phyloP scores from a whole-genome alignment of 345 rosid species.

The Pseudoturritis turrita region DNA sequence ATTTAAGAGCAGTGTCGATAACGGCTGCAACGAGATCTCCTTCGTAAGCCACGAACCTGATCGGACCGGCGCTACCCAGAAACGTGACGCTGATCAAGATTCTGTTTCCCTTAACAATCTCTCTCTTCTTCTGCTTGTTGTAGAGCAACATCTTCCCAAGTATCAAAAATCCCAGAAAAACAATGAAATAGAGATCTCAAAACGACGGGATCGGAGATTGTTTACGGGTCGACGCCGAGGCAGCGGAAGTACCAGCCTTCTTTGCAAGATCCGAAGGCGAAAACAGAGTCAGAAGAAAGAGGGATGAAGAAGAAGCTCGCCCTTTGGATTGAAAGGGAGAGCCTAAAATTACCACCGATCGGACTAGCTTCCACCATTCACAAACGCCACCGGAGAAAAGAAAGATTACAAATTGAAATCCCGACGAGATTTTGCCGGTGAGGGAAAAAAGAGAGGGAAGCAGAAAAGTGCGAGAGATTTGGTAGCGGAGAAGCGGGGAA shows the following conservation, averaged over 20 bases:
- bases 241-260: slow-evolving; percentile 99
- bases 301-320: slow-evolving; percentile 52
- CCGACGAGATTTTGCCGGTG: neutral
- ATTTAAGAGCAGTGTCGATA: slow-evolving; percentile 73
- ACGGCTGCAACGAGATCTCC: slow-evolving; percentile 61
- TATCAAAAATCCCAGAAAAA: neutral
- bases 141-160: slow-evolving; percentile 48
- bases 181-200: neutral
- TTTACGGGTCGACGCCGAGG: slow-evolving; percentile 88
- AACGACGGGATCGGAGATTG: neutral
- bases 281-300: slow-evolving; percentile 45
- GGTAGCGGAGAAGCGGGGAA: neutral
- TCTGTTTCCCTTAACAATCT: slow-evolving; percentile 56
- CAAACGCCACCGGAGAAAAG: slow-evolving; percentile 32
- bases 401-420: neutral
- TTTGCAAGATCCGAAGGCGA: slow-evolving; percentile 88
- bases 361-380: slow-evolving; percentile 90
- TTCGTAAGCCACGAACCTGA: slow-evolving; percentile 89
- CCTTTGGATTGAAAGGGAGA: slow-evolving; percentile 72
- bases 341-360: slow-evolving; percentile 46
- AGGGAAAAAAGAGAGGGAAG: neutral
- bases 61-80: slow-evolving; percentile 89
- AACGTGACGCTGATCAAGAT: slow-evolving; percentile 70
- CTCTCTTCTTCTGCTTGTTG: slow-evolving; percentile 68
- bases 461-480: neutral